These are phyloP conservation scores for Trichoderma gracile DNA, from an alignment of 2,329 filamentous ascomycete species.

Conservation along the genomic window DNA sequence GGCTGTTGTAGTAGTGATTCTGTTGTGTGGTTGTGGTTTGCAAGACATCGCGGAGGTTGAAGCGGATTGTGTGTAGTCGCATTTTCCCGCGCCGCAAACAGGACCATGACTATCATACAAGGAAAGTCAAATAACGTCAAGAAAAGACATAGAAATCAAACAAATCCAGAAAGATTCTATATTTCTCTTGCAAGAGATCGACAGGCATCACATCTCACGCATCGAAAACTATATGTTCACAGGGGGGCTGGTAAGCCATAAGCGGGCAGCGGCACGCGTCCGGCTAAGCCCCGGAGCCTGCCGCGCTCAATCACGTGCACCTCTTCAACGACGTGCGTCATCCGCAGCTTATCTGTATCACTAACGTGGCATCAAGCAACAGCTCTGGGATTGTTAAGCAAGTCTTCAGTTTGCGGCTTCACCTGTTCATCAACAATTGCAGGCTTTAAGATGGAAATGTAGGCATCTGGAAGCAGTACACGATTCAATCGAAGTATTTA, in stretches of 20 bases:
- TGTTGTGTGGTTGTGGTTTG: too few species aligned
- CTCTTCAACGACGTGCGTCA: conserved; percentile 20
- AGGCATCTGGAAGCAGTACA: conserved; percentile 2
- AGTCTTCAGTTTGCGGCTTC: background rate
- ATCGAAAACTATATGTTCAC: background rate
- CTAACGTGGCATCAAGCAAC: conserved; percentile 28
- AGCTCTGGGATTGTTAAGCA: conserved; percentile 10
- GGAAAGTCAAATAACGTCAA: background rate
- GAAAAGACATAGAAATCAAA: background rate
- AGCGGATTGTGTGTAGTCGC: too few species aligned
- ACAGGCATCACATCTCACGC: background rate
- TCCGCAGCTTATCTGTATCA: conserved; percentile 20
- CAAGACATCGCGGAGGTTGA: too few species aligned
- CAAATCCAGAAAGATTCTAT: background rate
- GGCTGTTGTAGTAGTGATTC: too few species aligned
- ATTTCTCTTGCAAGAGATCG: background rate
- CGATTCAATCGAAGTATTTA: background rate
- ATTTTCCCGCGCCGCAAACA: too few species aligned
- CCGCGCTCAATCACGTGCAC: conserved; percentile 20
- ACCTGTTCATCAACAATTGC: background rate
- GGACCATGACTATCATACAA: too few species aligned
- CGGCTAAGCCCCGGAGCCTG: conserved; percentile 21
- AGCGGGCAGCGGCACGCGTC: background rate
- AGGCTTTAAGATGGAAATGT: conserved; percentile 24
- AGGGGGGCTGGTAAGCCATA: background rate